A percentile compares a stretch with the other conserved stretches of the same genome.
Evolutionary conservation across 2,329 filamentous ascomycete genomes (phyloP).

Genomic region (Aureobasidium pullulans): DNA sequence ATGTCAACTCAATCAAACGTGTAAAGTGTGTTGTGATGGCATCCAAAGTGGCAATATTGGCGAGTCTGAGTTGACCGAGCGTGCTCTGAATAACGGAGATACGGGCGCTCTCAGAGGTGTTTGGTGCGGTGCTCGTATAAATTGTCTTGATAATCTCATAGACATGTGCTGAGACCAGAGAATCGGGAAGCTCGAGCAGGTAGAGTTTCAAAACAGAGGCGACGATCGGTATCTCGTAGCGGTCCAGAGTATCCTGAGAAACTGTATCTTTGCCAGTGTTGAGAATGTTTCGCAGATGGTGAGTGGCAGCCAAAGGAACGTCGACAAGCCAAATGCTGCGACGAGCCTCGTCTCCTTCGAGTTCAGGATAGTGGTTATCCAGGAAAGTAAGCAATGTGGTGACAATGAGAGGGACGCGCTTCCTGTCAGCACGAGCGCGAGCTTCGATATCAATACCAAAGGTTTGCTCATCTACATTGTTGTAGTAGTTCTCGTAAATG

Average conservation of each 20-base stretch:
- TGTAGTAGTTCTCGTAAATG: slow-evolving; percentile 98
- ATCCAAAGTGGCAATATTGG: slow-evolving; percentile 97
- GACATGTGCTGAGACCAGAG: slow-evolving; percentile 94
- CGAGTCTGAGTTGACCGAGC: slow-evolving; percentile 84
- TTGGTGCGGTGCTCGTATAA: slow-evolving; percentile 73
- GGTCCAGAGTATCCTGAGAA: slow-evolving; percentile 66
- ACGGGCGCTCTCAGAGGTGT: slow-evolving; percentile 68
- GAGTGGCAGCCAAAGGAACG: slow-evolving; percentile 75
- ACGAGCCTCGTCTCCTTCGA: slow-evolving; percentile 91
- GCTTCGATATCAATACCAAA: slow-evolving; percentile 98
- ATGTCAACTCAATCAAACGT: slow-evolving; percentile 90
- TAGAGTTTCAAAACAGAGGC: slow-evolving; percentile 91
- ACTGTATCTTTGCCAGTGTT: slow-evolving; percentile 76
- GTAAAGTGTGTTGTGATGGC: slow-evolving; percentile 98
- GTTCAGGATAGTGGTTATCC: slow-evolving; percentile 92
- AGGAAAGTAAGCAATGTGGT: slow-evolving; percentile 91
- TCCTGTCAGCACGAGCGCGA: slow-evolving; percentile 83
- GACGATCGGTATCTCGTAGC: slow-evolving; percentile 90
- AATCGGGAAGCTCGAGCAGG: slow-evolving; percentile 90
- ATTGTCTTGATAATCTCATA: slow-evolving; percentile 99
- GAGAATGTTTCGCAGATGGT: slow-evolving; percentile 72
- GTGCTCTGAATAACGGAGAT: slow-evolving; percentile 92
- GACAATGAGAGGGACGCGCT: slow-evolving; percentile 86
- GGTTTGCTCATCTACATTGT: slow-evolving; percentile 92
- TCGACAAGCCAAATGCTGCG: slow-evolving; percentile 92